These are phyloP conservation scores for Mucor indicus DNA, from an alignment of 371 early-diverging fungal genomes.

Conservation along the genomic window DNA sequence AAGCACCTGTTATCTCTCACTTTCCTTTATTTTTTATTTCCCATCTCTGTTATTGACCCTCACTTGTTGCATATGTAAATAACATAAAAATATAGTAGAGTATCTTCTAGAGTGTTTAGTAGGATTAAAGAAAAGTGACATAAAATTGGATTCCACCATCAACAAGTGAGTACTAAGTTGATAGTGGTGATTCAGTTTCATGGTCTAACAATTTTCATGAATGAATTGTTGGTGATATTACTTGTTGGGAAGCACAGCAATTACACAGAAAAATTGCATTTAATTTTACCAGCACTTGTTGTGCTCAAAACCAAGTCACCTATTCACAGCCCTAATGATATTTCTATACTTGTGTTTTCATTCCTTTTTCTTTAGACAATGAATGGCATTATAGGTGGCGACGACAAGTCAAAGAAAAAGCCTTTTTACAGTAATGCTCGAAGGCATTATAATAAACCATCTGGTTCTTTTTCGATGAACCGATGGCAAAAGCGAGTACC, in stretches of 20 bases:
- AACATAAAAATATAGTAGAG: slow-evolving; percentile 13
- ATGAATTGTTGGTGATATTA: slow-evolving; percentile 2
- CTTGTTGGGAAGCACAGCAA: too few species aligned
- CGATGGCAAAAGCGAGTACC: not conserved
- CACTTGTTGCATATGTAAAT: too few species aligned
- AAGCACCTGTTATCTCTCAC: too few species aligned
- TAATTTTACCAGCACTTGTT: too few species aligned
- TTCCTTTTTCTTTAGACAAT: too few species aligned
- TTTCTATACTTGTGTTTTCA: too few species aligned
- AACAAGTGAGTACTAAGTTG: slow-evolving; percentile 14
- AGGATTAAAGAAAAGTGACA: slow-evolving; percentile 20
- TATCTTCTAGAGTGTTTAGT: slow-evolving; percentile 14
- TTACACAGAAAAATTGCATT: too few species aligned
- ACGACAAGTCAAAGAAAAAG: slow-evolving; percentile 8
- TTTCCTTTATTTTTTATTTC: too few species aligned
- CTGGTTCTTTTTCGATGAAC: not conserved
- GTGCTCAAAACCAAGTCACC: too few species aligned
- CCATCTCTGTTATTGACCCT: slow-evolving; percentile 8
- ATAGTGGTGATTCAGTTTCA: slow-evolving; percentile 11
- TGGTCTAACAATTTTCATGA: slow-evolving; percentile 7
- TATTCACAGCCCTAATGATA: too few species aligned
- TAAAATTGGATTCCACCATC: slow-evolving; percentile 14
- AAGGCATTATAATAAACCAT: slow-evolving; percentile 2
- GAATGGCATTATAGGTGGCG: too few species aligned
- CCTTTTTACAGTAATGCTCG: slow-evolving; percentile 2